Evolutionary conservation across 2,329 filamentous ascomycete genomes (phyloP).

Genomic region (Penicillium rolfsii): DNA sequence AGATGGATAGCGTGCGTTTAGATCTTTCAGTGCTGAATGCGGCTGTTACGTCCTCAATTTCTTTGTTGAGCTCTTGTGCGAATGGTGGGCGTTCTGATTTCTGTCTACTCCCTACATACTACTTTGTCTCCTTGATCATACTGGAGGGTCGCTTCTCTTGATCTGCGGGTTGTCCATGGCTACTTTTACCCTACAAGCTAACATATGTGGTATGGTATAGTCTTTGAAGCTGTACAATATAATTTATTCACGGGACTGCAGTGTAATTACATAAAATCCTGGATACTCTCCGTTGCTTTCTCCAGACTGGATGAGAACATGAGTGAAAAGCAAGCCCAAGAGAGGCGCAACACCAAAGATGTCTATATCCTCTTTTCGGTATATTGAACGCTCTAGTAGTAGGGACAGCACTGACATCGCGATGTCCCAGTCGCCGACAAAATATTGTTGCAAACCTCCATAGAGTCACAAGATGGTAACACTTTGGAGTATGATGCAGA

Average conservation of each 20-base stretch:
- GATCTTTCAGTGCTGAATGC: conserved; percentile 26
- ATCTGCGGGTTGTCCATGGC: conserved; percentile 15
- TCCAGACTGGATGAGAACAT: not conserved
- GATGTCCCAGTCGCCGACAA: too few species aligned
- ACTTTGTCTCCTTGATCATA: conserved; percentile 18
- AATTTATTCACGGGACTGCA: conserved; percentile 8
- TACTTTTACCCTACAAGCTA: conserved; percentile 16
- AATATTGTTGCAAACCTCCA: too few species aligned
- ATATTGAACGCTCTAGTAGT: too few species aligned
- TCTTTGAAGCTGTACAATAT: conserved; percentile 32
- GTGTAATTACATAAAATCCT: not conserved
- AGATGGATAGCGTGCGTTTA: conserved; percentile 39
- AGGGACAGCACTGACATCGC: too few species aligned
- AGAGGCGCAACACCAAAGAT: too few species aligned
- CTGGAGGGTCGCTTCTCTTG: conserved; percentile 20
- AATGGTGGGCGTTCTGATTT: conserved; percentile 27
- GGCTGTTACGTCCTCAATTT: conserved; percentile 17
- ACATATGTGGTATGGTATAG: conserved; percentile 27
- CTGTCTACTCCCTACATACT: conserved; percentile 26
- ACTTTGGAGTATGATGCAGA: too few species aligned
- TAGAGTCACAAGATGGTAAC: too few species aligned
- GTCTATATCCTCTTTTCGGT: too few species aligned
- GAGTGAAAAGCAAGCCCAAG: not conserved
- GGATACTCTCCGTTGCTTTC: not conserved
- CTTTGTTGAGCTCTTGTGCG: conserved; percentile 23